Base-by-base conservation (phyloP, 1,284 basidiomycete species). In the Ceratobasidium sp. region DNA sequence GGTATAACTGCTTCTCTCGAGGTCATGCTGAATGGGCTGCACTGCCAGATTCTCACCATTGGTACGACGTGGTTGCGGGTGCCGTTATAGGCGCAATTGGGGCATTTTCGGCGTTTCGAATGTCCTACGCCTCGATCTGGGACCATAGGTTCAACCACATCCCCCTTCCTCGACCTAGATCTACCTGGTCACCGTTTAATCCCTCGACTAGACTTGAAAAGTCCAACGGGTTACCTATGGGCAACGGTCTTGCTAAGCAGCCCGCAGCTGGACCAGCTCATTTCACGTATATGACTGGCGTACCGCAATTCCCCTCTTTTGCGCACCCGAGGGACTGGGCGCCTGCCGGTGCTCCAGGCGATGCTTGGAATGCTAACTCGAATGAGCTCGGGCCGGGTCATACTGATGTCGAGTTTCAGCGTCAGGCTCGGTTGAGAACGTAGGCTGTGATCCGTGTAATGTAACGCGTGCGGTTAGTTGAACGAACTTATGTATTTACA, bases 21-120 rank as follows among this genome's bases (percentile, higher is more conserved):
- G 31, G 13, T 34, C 52, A 32, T 27, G 32, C 32, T n/a, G 31
- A 22, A 29, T 40, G 7, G 13, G 8, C 38, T 27, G 31, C 25
- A 6, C 1, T 17, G 42, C 22, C n/a, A 67, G 62, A 67, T 27
- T 67, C 57, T 12, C 69, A 70, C 29, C 69, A 70, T 32, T 70
- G 69, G 69, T 70, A 70, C 34, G 69, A 70, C 25, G 69, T 70
- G 3, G n/a, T 70, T 25, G 69, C 35, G 15, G 69, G 69, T 43
- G 69, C 49, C 8, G n/a, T 54, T 22, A 70, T 67, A 2, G 69
- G 69, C 20, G 35, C 52, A 56, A 53, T 27, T 2, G 49, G 58
- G 7, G 69, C 69, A 15, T 38, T 70, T 32, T 8, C 69, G 17
- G 31, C 69, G 13, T 70, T 70, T 22, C 57, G 69, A n/a, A 70